phyloP scores from a whole-genome alignment of 2,329 filamentous ascomycete genomes.

The Ambrosiella cleistominuta region DNA sequence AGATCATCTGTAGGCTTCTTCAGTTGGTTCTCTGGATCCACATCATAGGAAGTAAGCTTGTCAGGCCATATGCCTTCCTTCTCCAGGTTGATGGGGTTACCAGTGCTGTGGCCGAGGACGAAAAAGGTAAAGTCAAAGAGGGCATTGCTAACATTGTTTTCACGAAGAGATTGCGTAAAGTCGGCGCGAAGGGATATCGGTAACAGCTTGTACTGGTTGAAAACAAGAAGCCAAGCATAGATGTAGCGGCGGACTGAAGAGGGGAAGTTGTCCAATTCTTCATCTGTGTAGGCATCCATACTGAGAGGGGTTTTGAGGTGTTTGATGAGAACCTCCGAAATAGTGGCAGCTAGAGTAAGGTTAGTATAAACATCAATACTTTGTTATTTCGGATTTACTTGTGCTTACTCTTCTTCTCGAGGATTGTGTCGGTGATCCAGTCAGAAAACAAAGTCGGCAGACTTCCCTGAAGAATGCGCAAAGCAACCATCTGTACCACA shows the following conservation, averaged over 20 bases:
- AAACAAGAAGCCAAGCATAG: constrained; percentile 75
- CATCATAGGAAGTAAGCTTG: constrained; percentile 37
- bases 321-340: background rate
- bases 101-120: constrained; percentile 61
- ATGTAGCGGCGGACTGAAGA: constrained; percentile 60
- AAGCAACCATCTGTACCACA: constrained; percentile 63
- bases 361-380: background rate
- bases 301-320: background rate
- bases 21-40: constrained; percentile 38
- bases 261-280: constrained; percentile 51
- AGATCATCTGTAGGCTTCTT: constrained; percentile 46
- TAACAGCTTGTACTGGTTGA: constrained; percentile 63
- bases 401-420: constrained; percentile 44
- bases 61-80: constrained; percentile 42
- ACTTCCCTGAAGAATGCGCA: constrained; percentile 60
- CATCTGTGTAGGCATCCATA: constrained; percentile 42
- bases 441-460: constrained; percentile 66
- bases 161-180: constrained; percentile 64
- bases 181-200: constrained; percentile 69
- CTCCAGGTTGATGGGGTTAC: constrained; percentile 56
- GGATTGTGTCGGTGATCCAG: constrained; percentile 56
- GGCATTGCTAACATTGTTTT: constrained; percentile 47
- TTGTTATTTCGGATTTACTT: constrained; percentile 7
- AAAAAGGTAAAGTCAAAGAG: constrained; percentile 70
- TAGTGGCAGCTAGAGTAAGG: background rate